These are phyloP conservation scores for Herpetomonas muscarum DNA, from an alignment of 208 protist species.

Conservation along the genomic window DNA sequence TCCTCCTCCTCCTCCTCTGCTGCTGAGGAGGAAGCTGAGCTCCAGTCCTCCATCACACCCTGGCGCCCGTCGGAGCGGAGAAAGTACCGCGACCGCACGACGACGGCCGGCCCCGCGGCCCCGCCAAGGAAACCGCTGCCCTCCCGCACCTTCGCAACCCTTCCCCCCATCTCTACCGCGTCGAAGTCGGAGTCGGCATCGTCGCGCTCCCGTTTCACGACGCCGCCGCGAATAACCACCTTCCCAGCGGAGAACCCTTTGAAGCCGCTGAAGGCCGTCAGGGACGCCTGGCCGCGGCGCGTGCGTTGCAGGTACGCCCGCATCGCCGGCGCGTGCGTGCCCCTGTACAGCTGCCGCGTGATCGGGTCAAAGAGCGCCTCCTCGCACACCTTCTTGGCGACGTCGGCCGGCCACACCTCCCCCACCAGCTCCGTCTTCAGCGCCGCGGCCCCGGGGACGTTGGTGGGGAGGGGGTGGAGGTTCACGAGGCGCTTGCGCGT, in stretches of 20 bases:
- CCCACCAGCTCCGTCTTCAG: conserved; percentile 59
- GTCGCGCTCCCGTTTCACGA: conserved; percentile 2
- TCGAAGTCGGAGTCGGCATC: neutral
- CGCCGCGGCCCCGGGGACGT: neutral
- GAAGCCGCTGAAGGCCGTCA: conserved; percentile 65
- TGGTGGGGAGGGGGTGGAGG: conserved; percentile 44
- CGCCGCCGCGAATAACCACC: conserved; percentile 35
- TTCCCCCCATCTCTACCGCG: neutral
- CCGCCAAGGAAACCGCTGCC: conserved; percentile 31
- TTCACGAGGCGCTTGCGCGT: conserved; percentile 28
- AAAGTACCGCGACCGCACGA: conserved; percentile 71
- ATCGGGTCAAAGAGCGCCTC: conserved; percentile 59
- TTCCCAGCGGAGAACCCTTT: conserved; percentile 33
- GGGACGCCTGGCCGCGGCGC: conserved; percentile 42
- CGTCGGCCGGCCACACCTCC: conserved; percentile 23
- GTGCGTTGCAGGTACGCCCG: conserved; percentile 48
- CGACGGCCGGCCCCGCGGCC: conserved; percentile 6
- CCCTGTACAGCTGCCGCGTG: conserved; percentile 48
- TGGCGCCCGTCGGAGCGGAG: conserved; percentile 10
- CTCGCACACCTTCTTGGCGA: conserved; percentile 55
- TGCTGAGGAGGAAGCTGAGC: conserved; percentile 2
- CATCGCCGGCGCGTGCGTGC: conserved; percentile 39
- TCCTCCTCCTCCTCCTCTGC: conserved; percentile 17
- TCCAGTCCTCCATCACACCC: conserved; percentile 31
- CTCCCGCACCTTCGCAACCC: conserved; percentile 24